Percentiles rank a stretch among this genome's conserved stretches.
These are phyloP conservation scores for Pleurotus citrinopileatus DNA, from an alignment of 768 basidiomycete genomes.

Conservation along the genomic window DNA sequence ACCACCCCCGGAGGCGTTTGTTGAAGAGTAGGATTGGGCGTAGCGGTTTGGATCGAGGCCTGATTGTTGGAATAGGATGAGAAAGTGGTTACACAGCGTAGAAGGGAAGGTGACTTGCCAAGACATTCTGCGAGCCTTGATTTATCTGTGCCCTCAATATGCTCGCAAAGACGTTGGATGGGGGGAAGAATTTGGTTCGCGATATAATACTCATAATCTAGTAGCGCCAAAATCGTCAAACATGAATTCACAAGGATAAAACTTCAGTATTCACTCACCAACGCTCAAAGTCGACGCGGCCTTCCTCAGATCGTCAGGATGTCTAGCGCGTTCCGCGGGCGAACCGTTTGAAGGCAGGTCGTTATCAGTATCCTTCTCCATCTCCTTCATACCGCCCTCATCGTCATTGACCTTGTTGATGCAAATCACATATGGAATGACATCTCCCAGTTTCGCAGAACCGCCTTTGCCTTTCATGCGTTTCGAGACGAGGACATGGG, in stretches of 20 bases:
- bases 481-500: slow-evolving; percentile 95
- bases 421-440: slow-evolving; percentile 96
- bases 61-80: slow-evolving; percentile 18
- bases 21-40: slow-evolving; percentile 29
- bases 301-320: slow-evolving; percentile 88
- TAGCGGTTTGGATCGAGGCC: slow-evolving; percentile 64
- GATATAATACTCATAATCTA: slow-evolving; percentile 92
- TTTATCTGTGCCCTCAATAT: slow-evolving; percentile 94
- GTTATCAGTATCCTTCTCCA: slow-evolving; percentile 51
- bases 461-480: slow-evolving; percentile 84
- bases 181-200: slow-evolving; percentile 92
- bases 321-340: slow-evolving; percentile 88
- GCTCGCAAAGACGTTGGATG: slow-evolving; percentile 91
- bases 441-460: slow-evolving; percentile 82
- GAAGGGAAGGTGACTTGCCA: slow-evolving; percentile 41
- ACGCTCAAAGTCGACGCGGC: slow-evolving; percentile 66
- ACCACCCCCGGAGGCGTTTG: not conserved
- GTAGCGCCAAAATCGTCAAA: slow-evolving; percentile 6
- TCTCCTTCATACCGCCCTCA: slow-evolving; percentile 69
- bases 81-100: slow-evolving; percentile 2
- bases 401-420: slow-evolving; percentile 28
- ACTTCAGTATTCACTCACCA: slow-evolving; percentile 41
- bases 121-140: slow-evolving; percentile 92
- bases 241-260: not conserved
- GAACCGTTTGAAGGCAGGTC: slow-evolving; percentile 67